These are phyloP conservation scores for Boletus sp. DNA, from an alignment of 768 basidiomycete genomes.

Conservation along the genomic window DNA sequence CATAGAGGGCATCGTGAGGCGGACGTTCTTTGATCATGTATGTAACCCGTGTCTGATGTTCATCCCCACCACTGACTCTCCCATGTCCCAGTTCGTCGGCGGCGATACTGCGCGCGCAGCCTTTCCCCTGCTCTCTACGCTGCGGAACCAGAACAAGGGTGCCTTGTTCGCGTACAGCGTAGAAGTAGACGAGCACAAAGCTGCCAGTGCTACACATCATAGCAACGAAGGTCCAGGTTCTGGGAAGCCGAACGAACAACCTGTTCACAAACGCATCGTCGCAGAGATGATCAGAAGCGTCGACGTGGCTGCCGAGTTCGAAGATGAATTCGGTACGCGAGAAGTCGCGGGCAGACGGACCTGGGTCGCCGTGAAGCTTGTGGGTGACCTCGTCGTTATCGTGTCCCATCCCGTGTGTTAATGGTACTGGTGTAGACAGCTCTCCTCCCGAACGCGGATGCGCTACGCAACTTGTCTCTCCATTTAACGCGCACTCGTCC, in stretches of 20 bases:
- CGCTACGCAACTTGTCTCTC: slow-evolving; percentile 62
- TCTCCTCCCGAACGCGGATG: slow-evolving; percentile 58
- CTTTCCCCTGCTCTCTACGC: slow-evolving; percentile 56
- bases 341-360: slow-evolving; percentile 50
- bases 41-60: slow-evolving; percentile 6
- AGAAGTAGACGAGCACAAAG: slow-evolving; percentile 69
- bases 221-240: slow-evolving; percentile 1
- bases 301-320: slow-evolving; percentile 79
- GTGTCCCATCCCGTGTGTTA: background rate
- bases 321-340: slow-evolving; percentile 42
- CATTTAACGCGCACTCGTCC: slow-evolving; percentile 49
- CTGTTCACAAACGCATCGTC: slow-evolving; percentile 60
- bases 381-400: slow-evolving; percentile 32
- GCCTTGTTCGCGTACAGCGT: slow-evolving; percentile 81
- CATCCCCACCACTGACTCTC: background rate
- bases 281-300: slow-evolving; percentile 76
- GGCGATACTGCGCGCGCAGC: slow-evolving; percentile 76
- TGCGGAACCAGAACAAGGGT: slow-evolving; percentile 72
- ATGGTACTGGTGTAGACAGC: slow-evolving; percentile 50
- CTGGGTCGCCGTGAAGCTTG: slow-evolving; percentile 86
- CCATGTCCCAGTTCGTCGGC: slow-evolving; percentile 71
- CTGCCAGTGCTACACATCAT: slow-evolving; percentile 29
- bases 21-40: slow-evolving; percentile 86
- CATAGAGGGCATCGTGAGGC: slow-evolving; percentile 66
- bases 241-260: slow-evolving; percentile 17